A percentile compares a stretch with the other conserved stretches of the same genome.
Evolutionary conservation across 1,284 basidiomycete species (phyloP).

Genomic region (Vanrija sp.): DNA sequence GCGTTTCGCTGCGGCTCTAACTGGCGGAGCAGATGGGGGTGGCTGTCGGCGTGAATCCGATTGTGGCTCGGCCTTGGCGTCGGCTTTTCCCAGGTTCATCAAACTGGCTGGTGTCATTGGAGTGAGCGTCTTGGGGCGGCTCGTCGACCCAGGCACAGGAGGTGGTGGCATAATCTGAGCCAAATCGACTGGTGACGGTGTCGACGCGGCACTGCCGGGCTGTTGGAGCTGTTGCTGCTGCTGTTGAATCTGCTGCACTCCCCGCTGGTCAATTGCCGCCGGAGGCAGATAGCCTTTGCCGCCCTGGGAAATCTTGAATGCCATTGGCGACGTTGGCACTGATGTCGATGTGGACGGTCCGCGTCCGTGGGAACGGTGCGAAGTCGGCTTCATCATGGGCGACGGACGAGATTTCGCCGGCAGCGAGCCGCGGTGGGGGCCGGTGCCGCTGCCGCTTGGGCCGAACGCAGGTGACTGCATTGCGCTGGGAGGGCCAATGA

Average conservation of each 20-base stretch:
- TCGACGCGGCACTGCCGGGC: conserved; percentile 39
- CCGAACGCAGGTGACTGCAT: conserved; percentile 10
- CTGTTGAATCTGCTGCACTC: conserved; percentile 13
- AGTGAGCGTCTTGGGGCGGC: conserved; percentile 51
- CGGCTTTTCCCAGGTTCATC: conserved; percentile 66
- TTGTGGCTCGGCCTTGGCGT: not conserved
- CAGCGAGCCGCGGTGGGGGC: conserved; percentile 42
- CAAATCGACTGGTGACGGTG: conserved; percentile 76
- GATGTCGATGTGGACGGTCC: conserved; percentile 9
- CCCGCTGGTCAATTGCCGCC: conserved; percentile 36
- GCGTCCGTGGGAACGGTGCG: conserved; percentile 29
- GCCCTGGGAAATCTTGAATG: conserved; percentile 17
- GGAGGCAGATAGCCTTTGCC: conserved; percentile 35
- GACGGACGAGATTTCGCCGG: conserved; percentile 42
- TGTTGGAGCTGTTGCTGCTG: conserved; percentile 14
- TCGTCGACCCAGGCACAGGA: conserved; percentile 39
- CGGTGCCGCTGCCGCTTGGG: conserved; percentile 18
- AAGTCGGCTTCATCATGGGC: conserved; percentile 48
- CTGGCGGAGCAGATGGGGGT: conserved; percentile 1
- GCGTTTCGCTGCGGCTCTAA: conserved; percentile 9
- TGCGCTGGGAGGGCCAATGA: conserved; percentile 7
- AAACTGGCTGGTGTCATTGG: conserved; percentile 82
- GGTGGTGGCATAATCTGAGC: conserved; percentile 59
- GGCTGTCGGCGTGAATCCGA: not conserved
- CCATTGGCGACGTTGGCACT: conserved; percentile 30